phyloP scores from a whole-genome alignment of 257 asterid genomes.

The Solanum pinnatisectum region DNA sequence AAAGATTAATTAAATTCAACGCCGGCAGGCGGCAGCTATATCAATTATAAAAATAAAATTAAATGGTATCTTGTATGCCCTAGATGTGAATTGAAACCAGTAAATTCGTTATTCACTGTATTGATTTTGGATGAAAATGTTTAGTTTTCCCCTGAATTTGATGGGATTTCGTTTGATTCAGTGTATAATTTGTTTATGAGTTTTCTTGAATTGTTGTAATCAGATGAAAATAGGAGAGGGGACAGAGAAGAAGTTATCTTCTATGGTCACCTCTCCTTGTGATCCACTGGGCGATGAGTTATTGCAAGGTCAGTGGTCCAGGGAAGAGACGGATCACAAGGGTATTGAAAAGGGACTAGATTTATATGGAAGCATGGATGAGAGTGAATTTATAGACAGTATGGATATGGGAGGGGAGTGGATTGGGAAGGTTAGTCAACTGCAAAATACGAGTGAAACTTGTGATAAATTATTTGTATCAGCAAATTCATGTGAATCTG shows the following conservation, averaged over 20 bases:
- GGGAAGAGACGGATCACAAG: background rate
- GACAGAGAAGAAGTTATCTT: slow-evolving; percentile 36
- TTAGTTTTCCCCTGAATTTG: background rate
- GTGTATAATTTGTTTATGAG: background rate
- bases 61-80: background rate
- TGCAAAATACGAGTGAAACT: slow-evolving; percentile 3
- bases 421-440: slow-evolving; percentile 10
- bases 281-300: slow-evolving; percentile 30
- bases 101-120: background rate
- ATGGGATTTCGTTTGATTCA: background rate
- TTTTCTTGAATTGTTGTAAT: slow-evolving; percentile 1
- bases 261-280: slow-evolving; percentile 20
- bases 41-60: background rate
- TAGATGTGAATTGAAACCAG: background rate
- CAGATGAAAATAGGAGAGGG: slow-evolving; percentile 54
- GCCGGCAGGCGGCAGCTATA: background rate
- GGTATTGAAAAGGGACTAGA: background rate
- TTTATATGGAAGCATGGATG: slow-evolving; percentile 19
- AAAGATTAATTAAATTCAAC: background rate
- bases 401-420: slow-evolving; percentile 21
- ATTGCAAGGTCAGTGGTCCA: slow-evolving; percentile 13
- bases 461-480: background rate
- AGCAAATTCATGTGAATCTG: background rate
- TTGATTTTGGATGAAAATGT: background rate
- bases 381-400: slow-evolving; percentile 20